Conservation (phyloP, 75 land plant species). For the Sequoiadendron giganteum region DNA sequence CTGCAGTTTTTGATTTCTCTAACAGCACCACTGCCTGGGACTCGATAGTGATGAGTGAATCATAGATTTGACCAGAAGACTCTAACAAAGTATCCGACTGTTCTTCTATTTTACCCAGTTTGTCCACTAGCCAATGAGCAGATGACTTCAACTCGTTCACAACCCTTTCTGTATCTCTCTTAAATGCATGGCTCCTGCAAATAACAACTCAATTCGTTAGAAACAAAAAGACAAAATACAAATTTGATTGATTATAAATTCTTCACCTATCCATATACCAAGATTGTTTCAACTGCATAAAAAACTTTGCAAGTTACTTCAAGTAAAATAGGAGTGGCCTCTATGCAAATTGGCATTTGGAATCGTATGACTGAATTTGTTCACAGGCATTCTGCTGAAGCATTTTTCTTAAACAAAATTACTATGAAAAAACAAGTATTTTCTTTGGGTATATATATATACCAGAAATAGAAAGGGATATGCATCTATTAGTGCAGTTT, state of each 20-base stretch:
- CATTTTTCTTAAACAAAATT: neutral
- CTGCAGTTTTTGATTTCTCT: conserved; percentile 22
- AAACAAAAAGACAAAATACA: neutral
- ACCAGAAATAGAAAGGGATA: neutral
- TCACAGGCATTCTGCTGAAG: neutral
- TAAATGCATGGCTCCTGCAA: conserved; percentile 67
- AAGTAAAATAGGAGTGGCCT: neutral
- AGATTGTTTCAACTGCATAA: neutral
- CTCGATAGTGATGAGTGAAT: conserved; percentile 38
- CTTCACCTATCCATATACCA: neutral
- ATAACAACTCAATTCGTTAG: neutral
- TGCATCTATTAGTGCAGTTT: neutral
- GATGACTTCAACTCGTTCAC: conserved; percentile 68
- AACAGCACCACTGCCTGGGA: conserved; percentile 27
- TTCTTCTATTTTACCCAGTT: conserved; percentile 55
- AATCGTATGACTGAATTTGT: neutral
- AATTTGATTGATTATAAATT: neutral
- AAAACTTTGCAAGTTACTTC: neutral
- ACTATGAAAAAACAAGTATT: neutral
- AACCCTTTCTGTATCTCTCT: conserved; percentile 63
- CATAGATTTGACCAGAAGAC: conserved; percentile 29
- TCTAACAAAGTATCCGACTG: conserved; percentile 34
- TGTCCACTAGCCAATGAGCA: conserved; percentile 53
- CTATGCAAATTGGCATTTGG: neutral
- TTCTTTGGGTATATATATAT: neutral